Percentiles rank a stretch among this genome's conserved stretches.
phyloP scores from a whole-genome alignment of 2,329 filamentous ascomycete genomes.

The Aspergillus tanneri region DNA sequence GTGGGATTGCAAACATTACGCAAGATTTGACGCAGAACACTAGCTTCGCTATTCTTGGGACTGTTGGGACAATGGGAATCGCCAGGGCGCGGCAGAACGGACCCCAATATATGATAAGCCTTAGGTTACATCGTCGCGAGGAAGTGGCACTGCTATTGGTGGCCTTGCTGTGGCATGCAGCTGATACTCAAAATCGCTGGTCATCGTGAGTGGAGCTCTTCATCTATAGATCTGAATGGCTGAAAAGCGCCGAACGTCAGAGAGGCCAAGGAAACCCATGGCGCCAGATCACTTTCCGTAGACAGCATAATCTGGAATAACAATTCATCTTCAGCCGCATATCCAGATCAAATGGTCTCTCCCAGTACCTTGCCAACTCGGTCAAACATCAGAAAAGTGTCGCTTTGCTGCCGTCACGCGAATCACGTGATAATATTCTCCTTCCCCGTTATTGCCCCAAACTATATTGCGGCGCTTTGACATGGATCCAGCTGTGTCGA shows the following conservation, averaged over 20 bases:
- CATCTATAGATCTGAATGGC: constrained; percentile 3
- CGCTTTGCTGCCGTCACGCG: constrained; percentile 3
- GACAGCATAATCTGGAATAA: constrained; percentile 5
- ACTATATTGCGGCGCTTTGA: constrained; percentile 5
- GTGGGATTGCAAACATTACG: constrained; percentile 4
- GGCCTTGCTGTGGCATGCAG: constrained; percentile 2
- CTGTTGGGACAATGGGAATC: constrained; percentile 3
- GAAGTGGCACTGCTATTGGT: constrained; percentile 4
- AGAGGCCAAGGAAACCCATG: constrained; percentile 4
- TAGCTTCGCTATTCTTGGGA: not conserved
- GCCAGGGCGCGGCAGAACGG: constrained; percentile 4
- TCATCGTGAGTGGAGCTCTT: constrained; percentile 4
- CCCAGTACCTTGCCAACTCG: constrained; percentile 6
- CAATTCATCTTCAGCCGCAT: constrained; percentile 5
- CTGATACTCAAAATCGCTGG: constrained; percentile 3
- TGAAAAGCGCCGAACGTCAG: constrained; percentile 5
- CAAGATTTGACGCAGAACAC: constrained; percentile 3
- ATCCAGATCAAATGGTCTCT: constrained; percentile 6
- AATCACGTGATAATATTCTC: constrained; percentile 5
- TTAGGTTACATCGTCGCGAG: constrained; percentile 1
- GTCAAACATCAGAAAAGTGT: constrained; percentile 5
- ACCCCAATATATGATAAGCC: constrained; percentile 2
- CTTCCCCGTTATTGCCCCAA: constrained; percentile 4
- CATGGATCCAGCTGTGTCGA: constrained; percentile 6
- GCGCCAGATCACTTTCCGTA: constrained; percentile 5